A percentile compares a stretch with the other conserved stretches of the same genome.
These are phyloP conservation scores for Tetrapisispora fleetii DNA, from an alignment of 805 yeast species.

Conservation along the genomic window DNA sequence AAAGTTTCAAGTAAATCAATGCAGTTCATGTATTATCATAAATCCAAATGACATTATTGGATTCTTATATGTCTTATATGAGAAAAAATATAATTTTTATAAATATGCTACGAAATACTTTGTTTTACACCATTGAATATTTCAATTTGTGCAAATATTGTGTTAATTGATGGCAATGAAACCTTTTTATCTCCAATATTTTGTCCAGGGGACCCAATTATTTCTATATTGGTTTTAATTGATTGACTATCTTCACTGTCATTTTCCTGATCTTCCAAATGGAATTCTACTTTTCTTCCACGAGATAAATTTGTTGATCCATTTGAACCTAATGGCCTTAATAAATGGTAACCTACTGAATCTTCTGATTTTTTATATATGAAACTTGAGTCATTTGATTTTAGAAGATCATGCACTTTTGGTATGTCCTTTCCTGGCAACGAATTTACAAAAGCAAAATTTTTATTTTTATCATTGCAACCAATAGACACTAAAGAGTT, in stretches of 20 bases:
- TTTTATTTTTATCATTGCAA: neutral
- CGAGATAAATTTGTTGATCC: neutral
- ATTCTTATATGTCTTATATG: neutral
- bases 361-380: neutral
- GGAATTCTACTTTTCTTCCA: constrained; percentile 10
- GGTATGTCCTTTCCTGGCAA: neutral
- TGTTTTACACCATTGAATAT: constrained; percentile 10
- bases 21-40: neutral
- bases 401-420: neutral
- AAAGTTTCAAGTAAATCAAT: neutral
- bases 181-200: constrained; percentile 7
- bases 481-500: neutral
- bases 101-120: neutral
- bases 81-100: neutral
- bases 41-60: neutral
- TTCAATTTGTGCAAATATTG: constrained; percentile 18
- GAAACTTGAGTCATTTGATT: neutral
- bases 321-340: neutral
- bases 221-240: constrained; percentile 3
- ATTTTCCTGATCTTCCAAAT: constrained; percentile 10
- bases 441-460: neutral
- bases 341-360: neutral
- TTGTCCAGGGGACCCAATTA: constrained; percentile 11
- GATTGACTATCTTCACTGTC: constrained; percentile 6
- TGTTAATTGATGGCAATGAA: constrained; percentile 22